Conservation (phyloP, 73 alveolate species). For the Symbiodinium natans region DNA sequence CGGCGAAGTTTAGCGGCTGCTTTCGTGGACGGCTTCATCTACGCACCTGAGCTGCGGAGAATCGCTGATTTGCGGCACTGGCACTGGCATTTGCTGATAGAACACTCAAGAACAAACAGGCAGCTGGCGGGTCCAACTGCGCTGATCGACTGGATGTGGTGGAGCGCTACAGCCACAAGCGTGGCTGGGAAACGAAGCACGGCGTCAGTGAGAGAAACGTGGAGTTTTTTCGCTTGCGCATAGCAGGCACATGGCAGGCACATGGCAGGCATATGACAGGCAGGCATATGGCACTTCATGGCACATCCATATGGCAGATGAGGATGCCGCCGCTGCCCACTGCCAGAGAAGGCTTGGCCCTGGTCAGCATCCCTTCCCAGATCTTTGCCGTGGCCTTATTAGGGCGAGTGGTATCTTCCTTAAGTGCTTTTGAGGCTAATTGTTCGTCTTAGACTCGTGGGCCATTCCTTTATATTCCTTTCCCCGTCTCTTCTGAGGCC, state of each 20-base stretch:
- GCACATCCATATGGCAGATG: too few relatives aligned
- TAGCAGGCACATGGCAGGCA: too few relatives aligned
- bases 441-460: neutral
- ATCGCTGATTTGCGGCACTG: too few relatives aligned
- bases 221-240: too few relatives aligned
- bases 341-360: slow-evolving; percentile 15
- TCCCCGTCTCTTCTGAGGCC: neutral
- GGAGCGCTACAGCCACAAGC: slow-evolving; percentile 14
- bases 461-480: neutral
- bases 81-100: too few relatives aligned
- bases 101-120: too few relatives aligned
- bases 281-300: too few relatives aligned
- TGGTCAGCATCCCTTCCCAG: neutral
- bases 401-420: neutral
- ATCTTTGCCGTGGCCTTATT: neutral
- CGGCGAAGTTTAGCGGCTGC: slow-evolving; percentile 22
- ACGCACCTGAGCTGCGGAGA: neutral
- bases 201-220: too few relatives aligned
- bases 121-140: slow-evolving; percentile 48
- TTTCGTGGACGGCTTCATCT: neutral
- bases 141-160: neutral
- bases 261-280: too few relatives aligned
- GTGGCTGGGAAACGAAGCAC: slow-evolving; percentile 22
- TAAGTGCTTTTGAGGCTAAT: neutral
- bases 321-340: slow-evolving; percentile 35